These are phyloP conservation scores for Candolleomyces aberdarensis DNA, from an alignment of 768 basidiomycete genomes.

Conservation along the genomic window DNA sequence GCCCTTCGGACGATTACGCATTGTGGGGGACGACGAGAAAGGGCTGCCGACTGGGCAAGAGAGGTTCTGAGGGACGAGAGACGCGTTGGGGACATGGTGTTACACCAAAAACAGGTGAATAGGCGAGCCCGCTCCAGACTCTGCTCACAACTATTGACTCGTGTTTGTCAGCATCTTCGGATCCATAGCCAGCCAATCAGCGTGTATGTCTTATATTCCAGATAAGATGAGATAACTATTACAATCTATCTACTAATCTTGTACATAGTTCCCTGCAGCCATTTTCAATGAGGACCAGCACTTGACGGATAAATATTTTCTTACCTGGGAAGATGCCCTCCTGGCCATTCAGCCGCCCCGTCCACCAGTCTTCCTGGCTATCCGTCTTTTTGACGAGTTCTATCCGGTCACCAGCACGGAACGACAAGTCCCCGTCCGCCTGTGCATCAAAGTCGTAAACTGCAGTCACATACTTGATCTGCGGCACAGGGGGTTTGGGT, in stretches of 20 bases:
- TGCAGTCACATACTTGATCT: constrained; percentile 75
- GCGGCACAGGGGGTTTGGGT: constrained; percentile 45
- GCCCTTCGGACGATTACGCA: constrained; percentile 46
- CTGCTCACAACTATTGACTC: constrained; percentile 19
- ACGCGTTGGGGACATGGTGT: constrained; percentile 9
- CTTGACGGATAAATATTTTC: constrained; percentile 7
- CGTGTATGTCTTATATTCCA: constrained; percentile 14
- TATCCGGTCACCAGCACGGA: constrained; percentile 86
- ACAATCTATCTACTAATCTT: constrained; percentile 34
- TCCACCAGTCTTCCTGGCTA: constrained; percentile 97
- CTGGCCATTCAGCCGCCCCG: constrained; percentile 75
- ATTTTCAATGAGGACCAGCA: constrained; percentile 5
- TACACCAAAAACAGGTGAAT: neutral
- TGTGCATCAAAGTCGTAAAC: constrained; percentile 94
- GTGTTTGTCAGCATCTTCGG: constrained; percentile 3
- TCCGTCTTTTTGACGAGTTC: constrained; percentile 82
- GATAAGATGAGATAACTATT: constrained; percentile 6
- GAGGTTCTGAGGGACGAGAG: constrained; percentile 18
- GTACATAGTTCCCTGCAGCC: constrained; percentile 62
- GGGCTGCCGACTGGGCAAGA: constrained; percentile 26
- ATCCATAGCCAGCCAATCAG: constrained; percentile 25
- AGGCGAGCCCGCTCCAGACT: neutral
- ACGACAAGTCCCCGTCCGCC: constrained; percentile 91
- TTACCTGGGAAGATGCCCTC: constrained; percentile 90
- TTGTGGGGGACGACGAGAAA: constrained; percentile 29